Base-by-base conservation (phyloP, 768 basidiomycete genomes). In the Daedalea quercina region DNA sequence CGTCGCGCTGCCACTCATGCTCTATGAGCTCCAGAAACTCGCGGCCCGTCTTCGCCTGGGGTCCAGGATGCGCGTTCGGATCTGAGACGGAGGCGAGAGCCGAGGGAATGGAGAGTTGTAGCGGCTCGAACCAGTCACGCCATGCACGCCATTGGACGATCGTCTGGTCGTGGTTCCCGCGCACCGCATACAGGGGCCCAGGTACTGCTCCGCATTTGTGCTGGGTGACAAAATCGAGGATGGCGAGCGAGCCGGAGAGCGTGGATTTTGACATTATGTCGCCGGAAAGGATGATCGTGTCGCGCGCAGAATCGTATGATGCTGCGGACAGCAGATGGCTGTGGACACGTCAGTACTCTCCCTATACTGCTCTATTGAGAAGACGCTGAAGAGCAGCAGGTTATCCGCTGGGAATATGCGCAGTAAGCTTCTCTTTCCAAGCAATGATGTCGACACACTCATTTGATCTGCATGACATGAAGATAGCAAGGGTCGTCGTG, bases 161-260 rank as follows among this genome's bases (percentile, higher is more conserved):
- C 56, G 78, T 78, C 68, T 97, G 92, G 70, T 98, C 94, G 63
- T 97, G 91, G 65, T 98, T 98, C 0, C 95, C 94, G 26, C 94
- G 81, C 2, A 96, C 91, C 15, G 92, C 93, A 22, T 77, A 77
- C 41, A 91, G 73, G 52, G 40, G 47, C 35, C 37, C 31, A 15
- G 43, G 15, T 7, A n/a, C 42, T 3, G 37, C n/a, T 20, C 52
- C 51, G 11, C 42, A 40, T 47, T 81, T 78, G 60, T 85, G 65
- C 9, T 69, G 62, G 2, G 82, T 69, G 76, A 96, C 76, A 66
- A 79, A 90, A 7, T 73, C 67, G 9, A 95, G 69, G 19, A 87
- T 75, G 6, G 77, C 72, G 54, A 85, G 66, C 0, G 88, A 86
- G n/a, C 77, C 76, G 33, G 76, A 57, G 50, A 78, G 75, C 0